These are phyloP conservation scores for Strigomonas culicis DNA, from an alignment of 208 protist genomes.

Conservation along the genomic window DNA sequence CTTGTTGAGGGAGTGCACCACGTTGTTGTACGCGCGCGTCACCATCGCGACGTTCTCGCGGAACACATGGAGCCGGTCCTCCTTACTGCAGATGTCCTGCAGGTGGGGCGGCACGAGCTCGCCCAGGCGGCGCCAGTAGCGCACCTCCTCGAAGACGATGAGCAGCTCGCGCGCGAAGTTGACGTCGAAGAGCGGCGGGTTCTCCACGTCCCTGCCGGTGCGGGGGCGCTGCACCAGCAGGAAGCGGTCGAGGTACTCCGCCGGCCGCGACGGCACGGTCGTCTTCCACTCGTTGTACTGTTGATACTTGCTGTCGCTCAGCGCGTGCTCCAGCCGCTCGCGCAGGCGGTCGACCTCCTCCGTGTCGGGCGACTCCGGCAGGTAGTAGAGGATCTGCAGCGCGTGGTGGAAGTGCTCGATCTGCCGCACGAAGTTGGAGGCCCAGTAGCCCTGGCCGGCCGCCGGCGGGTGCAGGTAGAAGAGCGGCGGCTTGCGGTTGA, in stretches of 20 bases:
- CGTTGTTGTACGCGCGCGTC: constrained; percentile 95
- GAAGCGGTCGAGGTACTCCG: constrained; percentile 84
- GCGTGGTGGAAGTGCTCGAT: constrained; percentile 48
- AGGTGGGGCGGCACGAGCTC: constrained; percentile 85
- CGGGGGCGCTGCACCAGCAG: constrained; percentile 67
- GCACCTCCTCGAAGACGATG: constrained; percentile 93
- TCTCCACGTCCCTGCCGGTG: constrained; percentile 43
- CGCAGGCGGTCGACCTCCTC: constrained; percentile 71
- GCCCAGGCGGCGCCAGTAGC: constrained; percentile 91
- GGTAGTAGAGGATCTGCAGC: constrained; percentile 81
- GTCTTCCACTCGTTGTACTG: constrained; percentile 78
- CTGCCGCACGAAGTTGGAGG: constrained; percentile 47
- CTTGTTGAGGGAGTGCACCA: constrained; percentile 82
- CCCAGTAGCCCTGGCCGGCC: constrained; percentile 93
- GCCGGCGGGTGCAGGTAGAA: constrained; percentile 89
- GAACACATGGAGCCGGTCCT: constrained; percentile 93
- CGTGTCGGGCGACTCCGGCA: constrained; percentile 75
- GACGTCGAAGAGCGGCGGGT: constrained; percentile 75
- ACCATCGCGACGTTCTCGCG: constrained; percentile 95
- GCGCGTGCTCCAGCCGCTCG: constrained; percentile 74
- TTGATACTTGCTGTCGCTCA: constrained; percentile 79
- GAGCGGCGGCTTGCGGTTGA: constrained; percentile 83
- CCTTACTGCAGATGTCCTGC: constrained; percentile 83
- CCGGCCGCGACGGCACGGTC: constrained; percentile 53
- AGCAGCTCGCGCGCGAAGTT: constrained; percentile 95